Evolutionary conservation across 2,329 filamentous ascomycete genomes (phyloP).

Genomic region (Lachnellula arida): DNA sequence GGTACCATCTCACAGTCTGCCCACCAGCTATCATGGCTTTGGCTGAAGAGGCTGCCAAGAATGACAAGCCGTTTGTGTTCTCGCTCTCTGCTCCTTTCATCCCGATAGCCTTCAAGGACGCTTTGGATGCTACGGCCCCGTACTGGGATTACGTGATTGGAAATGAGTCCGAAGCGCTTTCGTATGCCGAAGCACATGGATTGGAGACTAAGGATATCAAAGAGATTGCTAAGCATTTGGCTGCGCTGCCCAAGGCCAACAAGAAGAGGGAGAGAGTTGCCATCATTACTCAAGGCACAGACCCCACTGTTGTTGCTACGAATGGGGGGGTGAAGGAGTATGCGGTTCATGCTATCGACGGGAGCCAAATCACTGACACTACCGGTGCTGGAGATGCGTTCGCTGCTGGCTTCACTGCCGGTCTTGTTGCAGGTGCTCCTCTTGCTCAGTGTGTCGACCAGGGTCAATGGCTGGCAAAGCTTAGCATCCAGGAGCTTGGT

Average conservation of each 20-base stretch:
- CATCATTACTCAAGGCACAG: constrained; percentile 91
- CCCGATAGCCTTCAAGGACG: constrained; percentile 95
- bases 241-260: constrained; percentile 91
- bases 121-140: constrained; percentile 75
- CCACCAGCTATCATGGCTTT: constrained; percentile 86
- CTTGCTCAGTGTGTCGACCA: constrained; percentile 78
- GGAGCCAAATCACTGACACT: constrained; percentile 84
- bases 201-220: constrained; percentile 72
- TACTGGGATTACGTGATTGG: constrained; percentile 97
- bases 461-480: constrained; percentile 92
- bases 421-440: constrained; percentile 77
- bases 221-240: constrained; percentile 80
- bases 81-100: constrained; percentile 96
- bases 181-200: constrained; percentile 79
- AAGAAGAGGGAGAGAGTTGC: constrained; percentile 74
- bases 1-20: constrained; percentile 96
- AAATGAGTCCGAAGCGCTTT: constrained; percentile 90
- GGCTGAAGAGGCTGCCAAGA: constrained; percentile 79
- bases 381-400: constrained; percentile 97
- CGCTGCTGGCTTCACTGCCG: constrained; percentile 88
- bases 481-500: constrained; percentile 92
- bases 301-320: constrained; percentile 80
- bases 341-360: constrained; percentile 73
- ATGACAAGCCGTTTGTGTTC: constrained; percentile 89
- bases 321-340: constrained; percentile 72